Base-by-base conservation (phyloP, 2,329 filamentous ascomycete genomes). In the Elsinoe arachidis region DNA sequence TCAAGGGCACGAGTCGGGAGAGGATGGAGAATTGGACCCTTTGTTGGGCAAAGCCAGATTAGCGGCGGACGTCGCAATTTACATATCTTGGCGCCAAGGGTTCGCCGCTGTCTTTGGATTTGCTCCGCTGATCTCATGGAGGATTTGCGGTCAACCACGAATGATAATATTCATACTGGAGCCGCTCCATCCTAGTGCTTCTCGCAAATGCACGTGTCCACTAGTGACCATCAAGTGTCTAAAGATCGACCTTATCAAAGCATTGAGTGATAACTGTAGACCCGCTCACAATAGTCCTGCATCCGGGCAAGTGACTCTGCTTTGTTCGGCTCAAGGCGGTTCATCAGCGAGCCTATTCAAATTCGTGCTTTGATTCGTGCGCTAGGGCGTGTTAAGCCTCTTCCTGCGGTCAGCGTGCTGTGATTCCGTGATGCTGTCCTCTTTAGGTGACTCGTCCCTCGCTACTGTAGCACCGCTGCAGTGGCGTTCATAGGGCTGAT, bases 11-110 rank as follows among this genome's bases (percentile, higher is more conserved):
- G 34, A 53, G 26, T 53, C 49, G 49, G 14, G 23, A 38, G 38
- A 26, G 35, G 49, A 37, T 30, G 34, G n/a, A 26, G 46, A 51
- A 3, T 34, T n/a, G 19, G 33, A 17, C n/a, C 46, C 46, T 30
- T 51, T 26, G 15, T 21, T 26, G 14, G 12, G 17, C 33, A 17
- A 26, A 19, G 14, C 14, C 33, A 53, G 38, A 19, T 53, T 53
- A 53, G 49, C 49, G 49, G 49, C 35, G 49, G 49, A 39, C 17
- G 33, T 53, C 49, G 35, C 49, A 53, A 53, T 38, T 39, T 38
- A 26, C 7, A 15, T 26, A 10, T 19, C 49, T 53, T 17, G 49
- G 49, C 49, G 49, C 49, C 49, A 53, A 53, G 49, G 3, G 6
- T 53, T 39, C 19, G 21, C 49, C 34, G 19, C 49, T 17, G 19